Evolutionary conservation across 345 rosid species (phyloP).

Genomic region (Citrus maxima): DNA sequence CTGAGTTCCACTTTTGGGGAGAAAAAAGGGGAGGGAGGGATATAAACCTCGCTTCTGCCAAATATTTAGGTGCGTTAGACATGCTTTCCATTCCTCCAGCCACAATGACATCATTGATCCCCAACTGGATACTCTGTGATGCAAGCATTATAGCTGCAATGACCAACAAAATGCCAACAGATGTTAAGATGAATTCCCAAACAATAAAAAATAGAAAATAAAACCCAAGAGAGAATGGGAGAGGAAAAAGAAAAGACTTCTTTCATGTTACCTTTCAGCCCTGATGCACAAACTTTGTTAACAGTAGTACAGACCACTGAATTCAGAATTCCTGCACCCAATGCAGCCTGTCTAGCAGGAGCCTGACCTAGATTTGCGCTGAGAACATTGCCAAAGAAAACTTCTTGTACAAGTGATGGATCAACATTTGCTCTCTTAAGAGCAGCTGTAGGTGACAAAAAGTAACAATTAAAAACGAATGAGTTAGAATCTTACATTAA

Average conservation of each 20-base stretch:
- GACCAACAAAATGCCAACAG: not conserved
- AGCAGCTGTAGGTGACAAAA: slow-evolving; percentile 58
- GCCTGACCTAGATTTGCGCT: slow-evolving; percentile 98
- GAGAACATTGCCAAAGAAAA: slow-evolving; percentile 89
- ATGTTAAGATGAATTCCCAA: not conserved
- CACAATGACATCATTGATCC: slow-evolving; percentile 88
- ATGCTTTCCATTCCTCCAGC: slow-evolving; percentile 99
- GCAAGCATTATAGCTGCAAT: slow-evolving; percentile 90
- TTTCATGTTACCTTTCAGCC: slow-evolving; percentile 78
- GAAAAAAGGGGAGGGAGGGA: not conserved
- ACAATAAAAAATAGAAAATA: not conserved
- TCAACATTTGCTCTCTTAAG: slow-evolving; percentile 83
- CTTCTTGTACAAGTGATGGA: slow-evolving; percentile 90
- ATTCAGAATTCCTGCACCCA: slow-evolving; percentile 91
- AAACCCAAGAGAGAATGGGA: not conserved
- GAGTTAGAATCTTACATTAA: not conserved
- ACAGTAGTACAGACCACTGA: slow-evolving; percentile 85
- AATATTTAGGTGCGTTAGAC: slow-evolving; percentile 92
- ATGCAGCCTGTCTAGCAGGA: slow-evolving; percentile 98
- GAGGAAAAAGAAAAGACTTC: not conserved
- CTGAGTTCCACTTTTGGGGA: not conserved
- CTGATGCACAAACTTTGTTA: slow-evolving; percentile 98
- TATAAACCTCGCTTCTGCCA: slow-evolving; percentile 84
- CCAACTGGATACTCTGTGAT: slow-evolving; percentile 89
- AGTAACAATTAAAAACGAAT: not conserved